phyloP scores from a whole-genome alignment of 2,329 filamentous ascomycete genomes.

The Trichoderma polysporum region DNA sequence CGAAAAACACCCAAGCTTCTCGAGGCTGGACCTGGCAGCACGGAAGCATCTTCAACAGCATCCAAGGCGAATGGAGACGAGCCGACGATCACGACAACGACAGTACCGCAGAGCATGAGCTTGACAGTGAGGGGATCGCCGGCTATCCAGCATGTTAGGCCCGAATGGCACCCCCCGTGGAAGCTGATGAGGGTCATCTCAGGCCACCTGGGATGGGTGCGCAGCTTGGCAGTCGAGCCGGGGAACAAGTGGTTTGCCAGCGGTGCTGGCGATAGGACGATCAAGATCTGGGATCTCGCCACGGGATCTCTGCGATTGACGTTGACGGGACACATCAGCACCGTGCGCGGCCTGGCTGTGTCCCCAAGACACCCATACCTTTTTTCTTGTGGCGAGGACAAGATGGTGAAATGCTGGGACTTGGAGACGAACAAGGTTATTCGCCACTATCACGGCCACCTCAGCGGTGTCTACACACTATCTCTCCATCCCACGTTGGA shows the following conservation, averaged over 20 bases:
- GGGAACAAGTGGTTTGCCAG: constrained; percentile 98
- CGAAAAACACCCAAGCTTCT: constrained; percentile 40
- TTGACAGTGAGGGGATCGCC: constrained; percentile 33
- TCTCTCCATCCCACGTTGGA: constrained; percentile 93
- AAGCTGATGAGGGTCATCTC: constrained; percentile 98
- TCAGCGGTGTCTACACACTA: constrained; percentile 93
- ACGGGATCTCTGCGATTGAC: constrained; percentile 82
- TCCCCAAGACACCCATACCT: constrained; percentile 93
- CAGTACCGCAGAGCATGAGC: constrained; percentile 32
- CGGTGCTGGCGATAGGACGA: constrained; percentile 90
- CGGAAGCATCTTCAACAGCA: constrained; percentile 37
- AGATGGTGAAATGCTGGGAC: constrained; percentile 99
- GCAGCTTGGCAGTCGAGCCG: constrained; percentile 85
- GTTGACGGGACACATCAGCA: constrained; percentile 90
- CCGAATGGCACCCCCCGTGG: constrained; percentile 97
- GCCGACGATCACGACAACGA: constrained; percentile 20
- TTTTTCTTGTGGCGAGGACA: constrained; percentile 97
- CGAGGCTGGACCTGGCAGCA: constrained; percentile 32
- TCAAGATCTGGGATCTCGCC: constrained; percentile 98
- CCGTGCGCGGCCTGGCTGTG: constrained; percentile 86
- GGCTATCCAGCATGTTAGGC: constrained; percentile 56
- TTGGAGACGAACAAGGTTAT: constrained; percentile 99
- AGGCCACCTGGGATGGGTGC: constrained; percentile 93
- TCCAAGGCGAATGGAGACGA: constrained; percentile 22
- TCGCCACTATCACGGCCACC: constrained; percentile 92